Percentiles rank a stretch among this genome's conserved stretches.
phyloP scores from a whole-genome alignment of 192 early-diverging fungal species.

The Linderina pennispora region DNA sequence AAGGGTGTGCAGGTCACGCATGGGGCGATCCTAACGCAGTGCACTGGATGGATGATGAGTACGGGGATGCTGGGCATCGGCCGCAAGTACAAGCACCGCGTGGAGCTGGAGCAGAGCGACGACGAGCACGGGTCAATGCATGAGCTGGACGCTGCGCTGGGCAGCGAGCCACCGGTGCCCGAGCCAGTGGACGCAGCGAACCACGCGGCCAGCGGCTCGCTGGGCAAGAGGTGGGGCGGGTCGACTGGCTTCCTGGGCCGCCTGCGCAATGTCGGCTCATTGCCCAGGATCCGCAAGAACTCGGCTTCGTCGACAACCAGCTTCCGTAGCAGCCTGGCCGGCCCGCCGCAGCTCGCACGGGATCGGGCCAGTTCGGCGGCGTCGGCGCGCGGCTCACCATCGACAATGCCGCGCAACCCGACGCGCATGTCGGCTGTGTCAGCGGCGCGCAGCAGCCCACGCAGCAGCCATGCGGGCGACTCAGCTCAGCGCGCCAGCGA shows the following conservation, averaged over 20 bases:
- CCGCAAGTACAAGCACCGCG: conserved; percentile 40
- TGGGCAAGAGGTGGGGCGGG: conserved; percentile 18
- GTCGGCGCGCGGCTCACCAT: conserved; percentile 1
- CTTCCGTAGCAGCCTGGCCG: conserved; percentile 15
- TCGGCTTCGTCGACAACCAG: conserved; percentile 11
- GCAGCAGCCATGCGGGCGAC: not conserved
- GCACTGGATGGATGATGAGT: conserved; percentile 41
- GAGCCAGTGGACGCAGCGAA: not conserved
- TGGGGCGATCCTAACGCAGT: conserved; percentile 67
- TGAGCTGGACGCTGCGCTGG: conserved; percentile 10
- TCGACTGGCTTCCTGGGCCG: conserved; percentile 28
- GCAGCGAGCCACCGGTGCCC: not conserved
- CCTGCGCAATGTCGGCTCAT: conserved; percentile 38
- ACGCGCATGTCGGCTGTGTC: not conserved
- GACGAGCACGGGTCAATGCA: conserved; percentile 1
- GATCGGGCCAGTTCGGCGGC: conserved; percentile 22
- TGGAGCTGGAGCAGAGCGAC: conserved; percentile 31
- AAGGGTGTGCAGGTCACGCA: conserved; percentile 81
- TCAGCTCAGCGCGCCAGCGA: conserved; percentile 15
- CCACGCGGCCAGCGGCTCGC: conserved; percentile 3
- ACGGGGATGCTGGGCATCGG: conserved; percentile 38
- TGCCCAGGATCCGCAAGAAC: conserved; percentile 22
- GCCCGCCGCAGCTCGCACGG: conserved; percentile 5
- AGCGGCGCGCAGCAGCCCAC: not conserved
- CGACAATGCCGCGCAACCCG: not conserved